Base-by-base conservation (phyloP, 23 red algal species). In the Cyanidium caldarium region DNA sequence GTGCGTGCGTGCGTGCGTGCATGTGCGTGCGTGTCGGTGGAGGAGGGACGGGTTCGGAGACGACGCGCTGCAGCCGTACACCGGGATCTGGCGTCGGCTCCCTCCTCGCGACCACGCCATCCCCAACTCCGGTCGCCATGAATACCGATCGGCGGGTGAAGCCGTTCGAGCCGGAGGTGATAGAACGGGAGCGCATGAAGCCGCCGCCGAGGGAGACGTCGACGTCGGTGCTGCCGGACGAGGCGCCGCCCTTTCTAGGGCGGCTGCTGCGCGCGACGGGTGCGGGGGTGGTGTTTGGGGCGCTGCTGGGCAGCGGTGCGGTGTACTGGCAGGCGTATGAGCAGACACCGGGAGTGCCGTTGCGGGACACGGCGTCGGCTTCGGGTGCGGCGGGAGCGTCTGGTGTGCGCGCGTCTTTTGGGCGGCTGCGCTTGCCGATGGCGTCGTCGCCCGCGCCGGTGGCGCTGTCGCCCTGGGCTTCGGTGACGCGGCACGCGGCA, bases 301-400 rank as follows among this genome's bases (percentile, higher is more conserved):
- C 13, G 7, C 23, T 61, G 51, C 51, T 61, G 5, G 51, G 51
- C 7, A 61, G n/a, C 21, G 51, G 51, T 61, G 23, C 51, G 7
- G 51, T 61, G 7, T 61, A 61, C 51, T 61, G 51, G 51, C 51
- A 61, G n/a, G 31, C n/a, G 7, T 61, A 61, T 25, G 51, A 61
- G 51, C 51, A 61, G 51, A 61, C 7, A 10, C 51, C 51, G 51
- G 3, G 7, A 7, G 51, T 28, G 51, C 51, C 7, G 23, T 28
- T 21, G 3, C 23, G 21, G 21, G 13, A 10, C 13, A 21, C 51
- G 23, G 31, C 19, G 21, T 28, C 51, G 10, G 13, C 7, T 28
- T 16, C 19, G 23, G 10, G 51, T 28, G 3, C 13, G 5, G 3
- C 10, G 7, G n/a, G 51, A 14, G 23, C 23, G n/a, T n/a, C n/a